phyloP scores from a whole-genome alignment of 495 filamentous ascomycete genomes.

The Tuber melanosporum region DNA sequence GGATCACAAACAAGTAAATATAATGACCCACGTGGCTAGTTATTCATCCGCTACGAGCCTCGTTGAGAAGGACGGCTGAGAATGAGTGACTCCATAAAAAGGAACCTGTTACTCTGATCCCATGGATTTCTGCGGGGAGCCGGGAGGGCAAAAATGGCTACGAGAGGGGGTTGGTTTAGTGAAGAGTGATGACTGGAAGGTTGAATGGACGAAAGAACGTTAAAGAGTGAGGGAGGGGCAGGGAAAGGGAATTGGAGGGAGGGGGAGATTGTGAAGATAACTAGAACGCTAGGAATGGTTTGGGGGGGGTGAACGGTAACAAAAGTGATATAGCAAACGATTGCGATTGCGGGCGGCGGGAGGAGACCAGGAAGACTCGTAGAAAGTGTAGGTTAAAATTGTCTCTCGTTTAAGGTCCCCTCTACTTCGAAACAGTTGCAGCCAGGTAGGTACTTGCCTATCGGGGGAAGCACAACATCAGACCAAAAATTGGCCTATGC shows the following conservation, averaged over 20 bases:
- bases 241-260: neutral
- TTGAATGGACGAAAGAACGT: neutral
- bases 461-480: neutral
- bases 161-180: neutral
- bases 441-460: slow-evolving; percentile 11
- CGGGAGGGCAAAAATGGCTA: neutral
- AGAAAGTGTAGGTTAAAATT: neutral
- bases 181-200: neutral
- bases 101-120: slow-evolving; percentile 15
- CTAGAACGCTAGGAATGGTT: neutral
- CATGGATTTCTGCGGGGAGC: slow-evolving; percentile 9
- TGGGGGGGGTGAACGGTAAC: neutral
- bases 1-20: slow-evolving; percentile 20
- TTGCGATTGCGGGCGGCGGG: neutral
- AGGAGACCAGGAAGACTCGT: neutral
- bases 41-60: slow-evolving; percentile 31
- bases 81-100: slow-evolving; percentile 24
- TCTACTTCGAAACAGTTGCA: slow-evolving; percentile 20
- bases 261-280: neutral
- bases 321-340: slow-evolving; percentile 4
- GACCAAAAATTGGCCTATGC: slow-evolving; percentile 14
- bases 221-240: neutral
- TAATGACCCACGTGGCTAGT: slow-evolving; percentile 3
- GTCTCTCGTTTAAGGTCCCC: neutral
- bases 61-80: slow-evolving; percentile 23